A percentile compares a stretch with the other conserved stretches of the same genome.
Evolutionary conservation across 2,329 filamentous ascomycete genomes (phyloP).

Genomic region (Septoria petroselini): DNA sequence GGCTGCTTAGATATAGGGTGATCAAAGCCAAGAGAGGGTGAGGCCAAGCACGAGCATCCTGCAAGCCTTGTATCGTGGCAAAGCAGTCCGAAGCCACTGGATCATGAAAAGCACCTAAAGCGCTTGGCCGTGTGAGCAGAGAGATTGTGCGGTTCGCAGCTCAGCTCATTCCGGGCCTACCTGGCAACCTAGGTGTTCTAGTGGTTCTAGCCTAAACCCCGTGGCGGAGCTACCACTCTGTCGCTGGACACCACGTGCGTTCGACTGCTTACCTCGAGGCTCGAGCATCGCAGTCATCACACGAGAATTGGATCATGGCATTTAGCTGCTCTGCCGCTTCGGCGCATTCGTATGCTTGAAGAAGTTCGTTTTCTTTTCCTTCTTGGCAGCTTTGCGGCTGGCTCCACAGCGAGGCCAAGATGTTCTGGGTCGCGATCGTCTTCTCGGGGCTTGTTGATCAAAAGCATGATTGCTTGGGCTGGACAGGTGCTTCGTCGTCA

Average conservation of each 20-base stretch:
- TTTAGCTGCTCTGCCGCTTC: neutral
- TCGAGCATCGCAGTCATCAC: neutral
- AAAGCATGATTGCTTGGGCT: neutral
- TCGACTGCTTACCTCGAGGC: neutral
- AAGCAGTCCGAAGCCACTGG: slow-evolving; percentile 6
- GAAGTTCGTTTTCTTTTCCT: neutral
- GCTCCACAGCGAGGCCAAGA: neutral
- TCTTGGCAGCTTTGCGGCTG: neutral
- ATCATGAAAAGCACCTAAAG: neutral
- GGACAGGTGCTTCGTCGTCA: neutral
- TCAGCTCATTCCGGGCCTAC: neutral
- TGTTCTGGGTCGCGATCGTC: neutral
- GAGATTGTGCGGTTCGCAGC: slow-evolving; percentile 4
- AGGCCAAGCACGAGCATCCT: slow-evolving; percentile 8
- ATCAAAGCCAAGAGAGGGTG: neutral
- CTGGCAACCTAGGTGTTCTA: neutral
- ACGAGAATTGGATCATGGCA: neutral
- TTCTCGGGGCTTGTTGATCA: neutral
- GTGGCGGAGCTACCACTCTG: neutral
- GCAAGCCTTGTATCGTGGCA: slow-evolving; percentile 1
- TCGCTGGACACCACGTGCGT: slow-evolving; percentile 2
- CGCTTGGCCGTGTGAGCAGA: slow-evolving; percentile 1
- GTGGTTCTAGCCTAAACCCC: neutral
- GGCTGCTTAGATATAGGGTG: slow-evolving; percentile 7
- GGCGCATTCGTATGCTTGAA: neutral